Base-by-base conservation (phyloP, 2,329 filamentous ascomycete species). In the Stachybotrys echinatus region DNA sequence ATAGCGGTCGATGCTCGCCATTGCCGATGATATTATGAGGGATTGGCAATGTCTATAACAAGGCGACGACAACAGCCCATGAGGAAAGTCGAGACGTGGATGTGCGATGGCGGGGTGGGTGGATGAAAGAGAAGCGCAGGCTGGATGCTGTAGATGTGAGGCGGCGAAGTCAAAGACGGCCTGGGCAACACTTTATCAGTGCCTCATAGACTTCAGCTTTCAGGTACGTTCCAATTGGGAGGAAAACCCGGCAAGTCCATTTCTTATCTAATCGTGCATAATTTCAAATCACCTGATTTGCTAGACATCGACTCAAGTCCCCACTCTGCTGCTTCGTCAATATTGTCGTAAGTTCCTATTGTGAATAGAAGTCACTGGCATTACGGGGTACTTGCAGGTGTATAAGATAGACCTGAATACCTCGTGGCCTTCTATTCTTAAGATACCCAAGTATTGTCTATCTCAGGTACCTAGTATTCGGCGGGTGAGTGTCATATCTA, bases 1-100 rank as follows among this genome's bases (percentile, higher is more conserved):
- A 58, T 83, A 83, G 61, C 76, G 70, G 62, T 83, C 79, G 65
- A 83, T 75, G 63, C 77, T 82, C 55, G 79, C 80, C 80, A 83
- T 83, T 58, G 55, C 58, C 54, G 54, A 49, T 47, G 47, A 31
- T 49, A 45, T 51, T 58, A 61, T 48, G 57, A 61, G 55, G 52
- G 55, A 46, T 57, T 63, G 59, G 52, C 55, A 42, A 39, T 45
- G 42, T 52, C 18, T 34, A 34, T 34, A 14, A 34, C 27, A 42
- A 42, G 47, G 55, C 52, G 51, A 56, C 53, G 48, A 49, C 21
- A 48, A 45, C 44, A 50, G 52, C 49, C 55, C 63, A 65, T 67
- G 59, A 51, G 52, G 62, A 54, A 52, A 12, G 22, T 19, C 14
- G 27, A 34, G 27, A 34, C 14, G 27, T 34, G 10, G 27, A 10